phyloP scores from a whole-genome alignment of 2,329 filamentous ascomycete genomes.

The Gaeumannomyces sp. region DNA sequence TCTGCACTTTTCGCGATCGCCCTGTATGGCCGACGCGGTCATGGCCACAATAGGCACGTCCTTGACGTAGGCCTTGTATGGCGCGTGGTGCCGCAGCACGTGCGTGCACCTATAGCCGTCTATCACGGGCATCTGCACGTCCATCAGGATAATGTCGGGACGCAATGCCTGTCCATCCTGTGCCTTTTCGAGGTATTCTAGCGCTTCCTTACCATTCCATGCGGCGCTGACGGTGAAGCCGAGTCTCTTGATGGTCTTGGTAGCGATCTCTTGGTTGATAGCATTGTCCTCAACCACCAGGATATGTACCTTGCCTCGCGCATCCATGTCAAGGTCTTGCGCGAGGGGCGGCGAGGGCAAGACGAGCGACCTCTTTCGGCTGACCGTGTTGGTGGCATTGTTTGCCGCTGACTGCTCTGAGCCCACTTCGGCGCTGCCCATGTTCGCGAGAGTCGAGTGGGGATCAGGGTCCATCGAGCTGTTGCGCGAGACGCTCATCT shows the following conservation, averaged over 20 bases:
- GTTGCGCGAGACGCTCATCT: constrained; percentile 58
- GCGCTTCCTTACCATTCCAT: constrained; percentile 73
- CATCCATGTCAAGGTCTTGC: constrained; percentile 45
- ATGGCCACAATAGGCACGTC: constrained; percentile 51
- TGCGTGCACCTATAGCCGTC: constrained; percentile 76
- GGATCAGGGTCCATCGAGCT: constrained; percentile 53
- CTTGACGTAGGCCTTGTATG: constrained; percentile 53
- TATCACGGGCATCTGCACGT: constrained; percentile 69
- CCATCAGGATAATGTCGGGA: constrained; percentile 74
- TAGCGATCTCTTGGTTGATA: constrained; percentile 39
- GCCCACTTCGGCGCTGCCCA: neutral
- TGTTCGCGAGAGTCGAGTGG: constrained; percentile 13
- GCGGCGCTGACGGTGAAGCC: constrained; percentile 65
- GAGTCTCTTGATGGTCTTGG: constrained; percentile 67
- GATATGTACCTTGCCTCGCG: constrained; percentile 60
- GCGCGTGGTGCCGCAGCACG: constrained; percentile 59
- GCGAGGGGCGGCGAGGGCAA: constrained; percentile 24
- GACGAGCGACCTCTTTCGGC: constrained; percentile 21
- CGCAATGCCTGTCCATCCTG: constrained; percentile 43
- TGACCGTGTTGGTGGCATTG: constrained; percentile 15
- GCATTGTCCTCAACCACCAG: constrained; percentile 75
- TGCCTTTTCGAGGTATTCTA: constrained; percentile 62
- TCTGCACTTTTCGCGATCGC: constrained; percentile 45
- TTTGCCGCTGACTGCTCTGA: constrained; percentile 12
- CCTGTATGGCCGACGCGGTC: constrained; percentile 50